Evolutionary conservation across 2,329 filamentous ascomycete species (phyloP), one percentile per base, ranked within the genome.

Genomic region (Cladophialophora psammophila): DNA sequence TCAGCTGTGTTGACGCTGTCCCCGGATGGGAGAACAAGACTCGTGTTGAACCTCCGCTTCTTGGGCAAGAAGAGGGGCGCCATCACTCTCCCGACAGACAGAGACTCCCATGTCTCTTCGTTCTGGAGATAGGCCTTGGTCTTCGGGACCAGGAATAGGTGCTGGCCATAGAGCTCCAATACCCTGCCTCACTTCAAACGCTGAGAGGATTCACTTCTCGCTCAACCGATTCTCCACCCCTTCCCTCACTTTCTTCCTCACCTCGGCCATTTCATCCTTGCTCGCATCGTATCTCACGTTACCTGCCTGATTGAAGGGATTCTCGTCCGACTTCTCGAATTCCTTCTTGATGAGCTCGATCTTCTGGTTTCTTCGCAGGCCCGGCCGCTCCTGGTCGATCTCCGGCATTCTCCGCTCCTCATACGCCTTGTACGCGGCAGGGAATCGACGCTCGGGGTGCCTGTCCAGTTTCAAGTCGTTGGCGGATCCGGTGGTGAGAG

Each of bases 291-390:
- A 96, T 2, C 84, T 79, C 1, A 88, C 91, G 60, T 83, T 87
- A 15, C 90, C 89, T 1, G 65, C 67, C 81, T 96, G 92, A 81
- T 97, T 97, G 82, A 96, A 95, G 13, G 95, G 95, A 79, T 99
- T 99, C 74, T 98, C 94, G 1, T 92, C 90, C 75, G 91, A 91
- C 84, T 93, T 96, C 80, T 96, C 91, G 78, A 98, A 99, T 82
- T 98, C 95, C 84, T 96, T 96, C 69, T 87, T 81, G 72, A 96
- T 91, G 76, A 90, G 85, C 70, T 94, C 91, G 75, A 94, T 89
- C 80, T 91, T 90, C 86, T 97, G 94, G 73, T 96, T 88, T 73
- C 91, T 84, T 65, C 94, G 85, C 76, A 98, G 79, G 0, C 92
- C 93, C 65, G 90, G 88, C 61, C 90, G 91, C 78, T 97, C 93